Base-by-base conservation (phyloP, 306 rosid species). In the Biancaea sappan region DNA sequence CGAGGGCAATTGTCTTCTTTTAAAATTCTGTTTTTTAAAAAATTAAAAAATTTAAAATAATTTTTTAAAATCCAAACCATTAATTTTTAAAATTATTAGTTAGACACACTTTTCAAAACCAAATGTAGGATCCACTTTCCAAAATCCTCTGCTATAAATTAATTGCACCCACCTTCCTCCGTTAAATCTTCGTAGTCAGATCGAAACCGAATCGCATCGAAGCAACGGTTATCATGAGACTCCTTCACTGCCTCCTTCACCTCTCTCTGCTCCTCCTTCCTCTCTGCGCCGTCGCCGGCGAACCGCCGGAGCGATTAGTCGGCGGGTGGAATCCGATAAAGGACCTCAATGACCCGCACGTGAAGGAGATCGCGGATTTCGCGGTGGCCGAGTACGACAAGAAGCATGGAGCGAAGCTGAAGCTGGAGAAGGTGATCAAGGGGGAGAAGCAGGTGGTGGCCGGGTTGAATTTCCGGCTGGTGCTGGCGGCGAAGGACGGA, bases 401-500 rank as follows among this genome's bases (percentile, higher is more conserved):
- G 76, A 12, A 59, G 25, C 56, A 77, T 0, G 68, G 80, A 44
- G 22, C 62, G 2, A 67, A 62, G 3, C 38, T 90, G 68, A 57
- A 9, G 74, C 67, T 84, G 5, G 56, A 65, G 40, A 62, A 21
- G 11, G 80, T 81, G 16, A 53, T 84, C 8, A 63, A 57, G 68
- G 93, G 89, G 4, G 79, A 84, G 68, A 67, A 73, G 10, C 92
- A 88, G 75, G 91, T 84, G 1, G 92, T 84, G 5, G 43, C 89
- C 1, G 91, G 91, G 2, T 58, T 59, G 2, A 86, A 80, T 26
- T 87, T 74, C 41, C 82, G 83, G 44, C 89, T 90, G 1, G 70
- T 78, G 8, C 12, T 90, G 13, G n/a, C 50, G 18, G 81, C 81
- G 0, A 66, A 78, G 13, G 80, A 69, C 1, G 72, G 66, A 26